A percentile compares a stretch with the other conserved stretches of the same genome.
Conservation (phyloP, 2,329 filamentous ascomycete genomes). For the Chrysoporthe puriensis region DNA sequence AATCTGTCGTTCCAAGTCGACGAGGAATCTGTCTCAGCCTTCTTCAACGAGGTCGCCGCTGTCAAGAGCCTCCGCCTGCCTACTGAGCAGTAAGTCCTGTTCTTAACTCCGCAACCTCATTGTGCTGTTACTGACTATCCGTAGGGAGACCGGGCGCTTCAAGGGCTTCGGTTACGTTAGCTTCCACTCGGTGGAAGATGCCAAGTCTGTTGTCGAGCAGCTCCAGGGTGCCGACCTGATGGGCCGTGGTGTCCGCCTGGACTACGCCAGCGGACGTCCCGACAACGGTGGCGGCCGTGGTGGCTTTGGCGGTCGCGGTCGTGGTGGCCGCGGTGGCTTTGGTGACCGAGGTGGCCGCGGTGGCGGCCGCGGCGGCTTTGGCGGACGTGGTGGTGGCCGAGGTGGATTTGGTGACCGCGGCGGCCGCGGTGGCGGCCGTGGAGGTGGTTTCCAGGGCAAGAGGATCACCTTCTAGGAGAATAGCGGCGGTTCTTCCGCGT, state of each 20-base stretch:
- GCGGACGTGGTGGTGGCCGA: conserved; percentile 44
- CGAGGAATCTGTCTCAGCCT: conserved; percentile 73
- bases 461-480: conserved; percentile 70
- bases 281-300: conserved; percentile 56
- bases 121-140: conserved; percentile 36
- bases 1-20: conserved; percentile 86
- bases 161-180: conserved; percentile 95
- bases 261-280: conserved; percentile 71
- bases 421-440: conserved; percentile 43
- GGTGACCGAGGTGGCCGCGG: conserved; percentile 52
- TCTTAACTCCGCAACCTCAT: background rate
- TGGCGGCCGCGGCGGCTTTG: conserved; percentile 49
- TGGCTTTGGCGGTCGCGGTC: conserved; percentile 47
- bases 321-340: conserved; percentile 44
- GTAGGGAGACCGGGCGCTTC: conserved; percentile 74
- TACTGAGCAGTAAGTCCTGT: conserved; percentile 69
- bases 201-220: conserved; percentile 71
- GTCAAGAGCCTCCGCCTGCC: conserved; percentile 84
- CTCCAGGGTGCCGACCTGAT: conserved; percentile 66
- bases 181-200: conserved; percentile 81
- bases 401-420: conserved; percentile 42
- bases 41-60: conserved; percentile 72
- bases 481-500: conserved; percentile 9
- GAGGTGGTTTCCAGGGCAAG: conserved; percentile 72
- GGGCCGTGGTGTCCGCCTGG: conserved; percentile 78